Conservation (phyloP, 106 monocot species). For the Platanthera guangdongensis region DNA sequence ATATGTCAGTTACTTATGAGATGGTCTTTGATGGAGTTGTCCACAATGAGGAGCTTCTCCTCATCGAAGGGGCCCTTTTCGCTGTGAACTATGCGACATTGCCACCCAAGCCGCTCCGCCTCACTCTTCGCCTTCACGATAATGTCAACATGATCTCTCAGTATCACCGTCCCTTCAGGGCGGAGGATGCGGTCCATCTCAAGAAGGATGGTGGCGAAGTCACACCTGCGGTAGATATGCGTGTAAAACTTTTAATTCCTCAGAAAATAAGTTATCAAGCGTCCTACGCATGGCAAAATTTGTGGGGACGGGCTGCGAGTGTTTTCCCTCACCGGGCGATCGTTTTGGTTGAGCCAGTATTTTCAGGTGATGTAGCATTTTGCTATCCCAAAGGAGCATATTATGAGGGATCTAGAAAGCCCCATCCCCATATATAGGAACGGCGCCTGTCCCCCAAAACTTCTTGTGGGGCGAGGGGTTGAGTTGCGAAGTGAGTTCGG, state of each 20-base stretch:
- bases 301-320: too few species aligned
- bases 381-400: too few species aligned
- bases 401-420: too few species aligned
- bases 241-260: background rate
- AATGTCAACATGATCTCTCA: constrained; percentile 50
- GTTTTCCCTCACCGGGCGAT: too few species aligned
- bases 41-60: constrained; percentile 65
- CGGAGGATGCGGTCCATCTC: constrained; percentile 74
- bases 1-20: background rate
- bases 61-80: constrained; percentile 45
- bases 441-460: too few species aligned
- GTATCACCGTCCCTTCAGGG: constrained; percentile 58
- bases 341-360: too few species aligned
- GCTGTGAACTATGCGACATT: constrained; percentile 39
- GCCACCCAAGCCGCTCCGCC: constrained; percentile 45
- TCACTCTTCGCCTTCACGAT: constrained; percentile 36
- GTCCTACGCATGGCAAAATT: background rate
- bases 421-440: too few species aligned
- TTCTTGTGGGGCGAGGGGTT: too few species aligned
- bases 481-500: too few species aligned
- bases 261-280: background rate
- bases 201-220: constrained; percentile 46
- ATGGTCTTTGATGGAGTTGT: constrained; percentile 27
- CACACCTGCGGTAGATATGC: constrained; percentile 36
- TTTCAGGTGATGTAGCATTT: too few species aligned